Evolutionary conservation across 495 filamentous ascomycete species (phyloP).

Genomic region (Elasticomyces elasticus): DNA sequence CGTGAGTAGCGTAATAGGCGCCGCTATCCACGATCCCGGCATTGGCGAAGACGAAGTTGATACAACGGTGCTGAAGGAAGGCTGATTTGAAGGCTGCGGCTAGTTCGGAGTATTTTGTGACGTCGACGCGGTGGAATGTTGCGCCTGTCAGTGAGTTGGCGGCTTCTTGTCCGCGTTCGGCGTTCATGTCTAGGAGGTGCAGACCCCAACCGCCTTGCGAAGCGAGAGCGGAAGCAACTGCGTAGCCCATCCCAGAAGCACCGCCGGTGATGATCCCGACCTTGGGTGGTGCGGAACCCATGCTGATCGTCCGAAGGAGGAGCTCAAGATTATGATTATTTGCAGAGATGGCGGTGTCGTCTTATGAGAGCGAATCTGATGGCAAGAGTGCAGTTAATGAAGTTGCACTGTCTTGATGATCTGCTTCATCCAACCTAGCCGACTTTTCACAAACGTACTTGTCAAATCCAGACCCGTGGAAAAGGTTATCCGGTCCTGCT

Average conservation of each 20-base stretch:
- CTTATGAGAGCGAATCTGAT: too few species aligned
- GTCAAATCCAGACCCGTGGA: too few species aligned
- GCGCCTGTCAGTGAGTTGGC: slow-evolving; percentile 12
- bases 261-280: neutral
- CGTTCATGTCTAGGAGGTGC: slow-evolving; percentile 28
- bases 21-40: slow-evolving; percentile 26
- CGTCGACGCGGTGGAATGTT: slow-evolving; percentile 25
- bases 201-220: slow-evolving; percentile 21
- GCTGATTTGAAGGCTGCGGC: slow-evolving; percentile 18
- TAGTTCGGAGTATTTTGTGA: slow-evolving; percentile 26
- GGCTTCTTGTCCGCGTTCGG: slow-evolving; percentile 16
- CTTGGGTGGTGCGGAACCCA: neutral
- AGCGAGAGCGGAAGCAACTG: slow-evolving; percentile 27
- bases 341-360: too few species aligned
- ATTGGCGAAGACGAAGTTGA: slow-evolving; percentile 31
- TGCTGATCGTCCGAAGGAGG: neutral
- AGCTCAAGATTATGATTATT: too few species aligned
- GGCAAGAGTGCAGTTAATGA: too few species aligned
- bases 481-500: slow-evolving; percentile 3
- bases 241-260: neutral
- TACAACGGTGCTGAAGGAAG: slow-evolving; percentile 16
- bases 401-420: too few species aligned
- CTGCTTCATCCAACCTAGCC: too few species aligned
- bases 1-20: slow-evolving; percentile 24
- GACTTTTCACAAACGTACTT: too few species aligned